Evolutionary conservation across 2,329 filamentous ascomycete species (phyloP).

Genomic region (Bretziella fagacearum): DNA sequence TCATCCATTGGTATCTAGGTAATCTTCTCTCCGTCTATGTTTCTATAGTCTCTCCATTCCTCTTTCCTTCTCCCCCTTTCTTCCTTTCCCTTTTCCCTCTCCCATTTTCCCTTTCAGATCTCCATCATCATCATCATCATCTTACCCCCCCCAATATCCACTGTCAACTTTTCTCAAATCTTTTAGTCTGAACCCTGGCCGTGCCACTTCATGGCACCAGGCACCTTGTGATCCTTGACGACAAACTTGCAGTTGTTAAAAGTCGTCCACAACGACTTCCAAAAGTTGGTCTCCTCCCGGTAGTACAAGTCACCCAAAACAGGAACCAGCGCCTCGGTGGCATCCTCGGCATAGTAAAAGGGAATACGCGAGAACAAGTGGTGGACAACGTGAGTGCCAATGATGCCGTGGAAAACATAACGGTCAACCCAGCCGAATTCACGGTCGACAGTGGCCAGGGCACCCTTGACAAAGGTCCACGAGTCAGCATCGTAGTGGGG

Average conservation of each 20-base stretch:
- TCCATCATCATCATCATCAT: neutral
- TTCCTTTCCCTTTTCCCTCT: neutral
- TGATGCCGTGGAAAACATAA: conserved; percentile 51
- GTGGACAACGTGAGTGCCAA: conserved; percentile 46
- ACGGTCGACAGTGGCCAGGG: conserved; percentile 45
- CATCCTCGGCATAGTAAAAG: conserved; percentile 39
- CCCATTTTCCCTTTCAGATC: neutral
- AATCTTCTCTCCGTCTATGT: neutral
- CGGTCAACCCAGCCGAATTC: conserved; percentile 47
- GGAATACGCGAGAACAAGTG: conserved; percentile 35
- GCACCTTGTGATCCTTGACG: conserved; percentile 18
- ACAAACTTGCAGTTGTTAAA: conserved; percentile 33
- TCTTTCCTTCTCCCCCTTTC: neutral
- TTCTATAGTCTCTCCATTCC: neutral
- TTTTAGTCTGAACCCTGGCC: neutral
- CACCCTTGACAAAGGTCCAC: conserved; percentile 47
- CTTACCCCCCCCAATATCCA: neutral
- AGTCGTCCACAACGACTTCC: conserved; percentile 29
- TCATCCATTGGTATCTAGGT: neutral
- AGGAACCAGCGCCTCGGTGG: conserved; percentile 38
- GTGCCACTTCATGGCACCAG: conserved; percentile 16
- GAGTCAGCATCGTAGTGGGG: conserved; percentile 40
- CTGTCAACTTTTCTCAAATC: neutral
- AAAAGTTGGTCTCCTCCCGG: conserved; percentile 26
- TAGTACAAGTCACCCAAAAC: conserved; percentile 40